Evolutionary conservation across 768 basidiomycete genomes (phyloP).

Genomic region (Macrocybe gigantea): DNA sequence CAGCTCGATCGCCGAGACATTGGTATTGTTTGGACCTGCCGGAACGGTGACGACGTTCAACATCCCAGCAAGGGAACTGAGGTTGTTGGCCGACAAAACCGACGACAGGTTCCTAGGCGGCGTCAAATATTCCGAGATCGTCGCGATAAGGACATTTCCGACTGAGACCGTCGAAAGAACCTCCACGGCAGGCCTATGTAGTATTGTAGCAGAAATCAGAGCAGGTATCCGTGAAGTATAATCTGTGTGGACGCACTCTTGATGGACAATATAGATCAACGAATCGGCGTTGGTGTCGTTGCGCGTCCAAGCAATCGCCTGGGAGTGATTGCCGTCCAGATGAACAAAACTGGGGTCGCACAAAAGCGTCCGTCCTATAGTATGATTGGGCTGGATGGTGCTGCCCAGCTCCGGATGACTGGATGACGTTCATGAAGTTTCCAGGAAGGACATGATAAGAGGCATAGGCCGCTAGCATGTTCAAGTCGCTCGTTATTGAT

Average conservation of each 20-base stretch:
- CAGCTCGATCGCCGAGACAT: too few relatives aligned
- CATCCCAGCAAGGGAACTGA: too few relatives aligned
- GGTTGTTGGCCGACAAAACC: conserved; percentile 21
- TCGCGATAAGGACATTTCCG: conserved; percentile 31
- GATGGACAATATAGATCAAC: conserved; percentile 42
- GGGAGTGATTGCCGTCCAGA: conserved; percentile 53
- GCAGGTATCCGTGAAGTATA: too few relatives aligned
- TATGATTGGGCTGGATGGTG: conserved; percentile 46
- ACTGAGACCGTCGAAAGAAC: conserved; percentile 32
- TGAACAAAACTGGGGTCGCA: conserved; percentile 38
- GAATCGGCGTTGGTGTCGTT: conserved; percentile 21
- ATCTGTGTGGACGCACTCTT: conserved; percentile 26
- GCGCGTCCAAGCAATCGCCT: conserved; percentile 47
- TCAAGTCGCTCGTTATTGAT: conserved; percentile 1
- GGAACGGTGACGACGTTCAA: too few relatives aligned
- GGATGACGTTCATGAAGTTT: conserved; percentile 9
- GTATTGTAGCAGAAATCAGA: neutral
- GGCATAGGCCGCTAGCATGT: conserved; percentile 7
- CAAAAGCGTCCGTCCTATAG: conserved; percentile 59
- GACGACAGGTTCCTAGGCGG: conserved; percentile 41
- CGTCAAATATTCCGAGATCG: conserved; percentile 43
- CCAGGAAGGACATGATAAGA: conserved; percentile 17
- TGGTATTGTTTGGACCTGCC: conserved; percentile 10
- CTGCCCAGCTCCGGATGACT: conserved; percentile 17
- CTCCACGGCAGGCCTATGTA: conserved; percentile 11